Evolutionary conservation across 202 grass and related monocot genomes (phyloP).

Genomic region (Carex sylvatica): DNA sequence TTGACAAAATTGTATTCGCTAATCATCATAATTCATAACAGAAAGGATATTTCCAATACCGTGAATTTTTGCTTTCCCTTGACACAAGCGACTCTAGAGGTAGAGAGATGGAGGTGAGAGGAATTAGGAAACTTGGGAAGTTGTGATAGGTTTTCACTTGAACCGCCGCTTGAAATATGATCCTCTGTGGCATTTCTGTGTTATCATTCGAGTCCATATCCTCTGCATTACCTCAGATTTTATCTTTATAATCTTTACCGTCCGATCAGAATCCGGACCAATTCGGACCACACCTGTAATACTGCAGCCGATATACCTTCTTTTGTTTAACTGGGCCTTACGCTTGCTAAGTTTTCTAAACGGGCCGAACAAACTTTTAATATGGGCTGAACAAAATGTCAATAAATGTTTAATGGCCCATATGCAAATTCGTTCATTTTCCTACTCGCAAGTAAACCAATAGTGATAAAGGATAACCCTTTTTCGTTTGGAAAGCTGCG

Average conservation of each 20-base stretch:
- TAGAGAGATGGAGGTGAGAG: background rate
- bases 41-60: background rate
- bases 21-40: background rate
- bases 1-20: background rate
- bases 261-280: no score
- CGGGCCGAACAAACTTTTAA: background rate
- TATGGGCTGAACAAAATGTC: background rate
- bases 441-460: background rate
- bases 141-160: background rate
- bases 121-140: background rate
- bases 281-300: no score
- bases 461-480: background rate
- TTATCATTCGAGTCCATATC: background rate
- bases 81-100: background rate
- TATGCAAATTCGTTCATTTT: background rate
- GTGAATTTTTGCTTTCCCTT: constrained; percentile 5
- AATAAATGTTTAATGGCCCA: background rate
- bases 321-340: background rate
- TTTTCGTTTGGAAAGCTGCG: no score
- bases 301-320: no score
- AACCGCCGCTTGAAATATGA: background rate
- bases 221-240: no score
- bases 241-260: no score
- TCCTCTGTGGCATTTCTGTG: no score
- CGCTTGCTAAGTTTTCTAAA: background rate